phyloP scores from a whole-genome alignment of 805 yeast species.

The Teunomyces funiuensis region DNA sequence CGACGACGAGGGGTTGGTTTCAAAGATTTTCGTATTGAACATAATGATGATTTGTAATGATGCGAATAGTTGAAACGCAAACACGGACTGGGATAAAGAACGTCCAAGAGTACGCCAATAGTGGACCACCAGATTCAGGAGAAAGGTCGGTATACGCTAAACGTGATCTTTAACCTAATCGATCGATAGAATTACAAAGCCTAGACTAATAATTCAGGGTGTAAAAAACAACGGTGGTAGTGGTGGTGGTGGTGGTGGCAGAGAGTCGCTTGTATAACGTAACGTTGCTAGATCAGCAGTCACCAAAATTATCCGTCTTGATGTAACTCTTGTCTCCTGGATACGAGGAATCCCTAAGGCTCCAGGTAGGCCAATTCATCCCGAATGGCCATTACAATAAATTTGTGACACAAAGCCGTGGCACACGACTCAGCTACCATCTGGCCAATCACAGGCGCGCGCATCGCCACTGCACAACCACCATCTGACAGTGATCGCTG shows the following conservation, averaged over 20 bases:
- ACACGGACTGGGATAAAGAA: too few relatives aligned
- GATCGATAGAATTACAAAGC: too few relatives aligned
- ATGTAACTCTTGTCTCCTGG: background rate
- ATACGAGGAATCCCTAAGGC: conserved; percentile 2
- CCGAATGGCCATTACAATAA: conserved; percentile 5
- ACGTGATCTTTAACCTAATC: too few relatives aligned
- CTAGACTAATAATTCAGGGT: too few relatives aligned
- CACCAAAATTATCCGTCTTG: too few relatives aligned
- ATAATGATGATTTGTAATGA: conserved; percentile 16
- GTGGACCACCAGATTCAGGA: too few relatives aligned
- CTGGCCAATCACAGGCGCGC: conserved; percentile 1
- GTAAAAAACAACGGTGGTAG: too few relatives aligned
- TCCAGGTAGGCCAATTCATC: conserved; percentile 4
- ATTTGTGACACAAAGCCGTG: conserved; percentile 6
- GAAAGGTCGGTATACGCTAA: too few relatives aligned
- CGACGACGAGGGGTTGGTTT: conserved; percentile 23
- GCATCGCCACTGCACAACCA: background rate
- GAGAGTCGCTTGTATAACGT: too few relatives aligned
- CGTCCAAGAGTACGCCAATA: too few relatives aligned
- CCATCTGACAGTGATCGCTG: conserved; percentile 1
- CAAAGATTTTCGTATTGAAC: conserved; percentile 46
- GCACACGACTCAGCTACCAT: conserved; percentile 2
- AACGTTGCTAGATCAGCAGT: too few relatives aligned
- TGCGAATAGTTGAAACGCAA: background rate
- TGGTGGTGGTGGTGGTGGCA: too few relatives aligned